phyloP scores from a whole-genome alignment of 257 asterid genomes.

The Solanum sejunctum region DNA sequence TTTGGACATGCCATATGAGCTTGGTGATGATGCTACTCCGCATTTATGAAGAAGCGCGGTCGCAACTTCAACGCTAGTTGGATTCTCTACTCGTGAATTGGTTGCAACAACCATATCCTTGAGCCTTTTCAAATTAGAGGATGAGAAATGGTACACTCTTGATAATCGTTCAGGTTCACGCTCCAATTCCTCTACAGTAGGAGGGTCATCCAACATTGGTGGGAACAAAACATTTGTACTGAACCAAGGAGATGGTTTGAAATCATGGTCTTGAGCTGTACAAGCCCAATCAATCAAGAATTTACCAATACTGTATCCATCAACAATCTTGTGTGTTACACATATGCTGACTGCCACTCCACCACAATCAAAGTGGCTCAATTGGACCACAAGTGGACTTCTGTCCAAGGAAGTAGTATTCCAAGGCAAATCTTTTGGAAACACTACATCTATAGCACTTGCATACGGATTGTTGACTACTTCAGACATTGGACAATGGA shows the following conservation, averaged over 20 bases:
- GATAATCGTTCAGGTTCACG: background rate
- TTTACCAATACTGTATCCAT: background rate
- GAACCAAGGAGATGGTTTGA: background rate
- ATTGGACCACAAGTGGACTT: background rate
- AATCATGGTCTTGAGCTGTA: background rate
- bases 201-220: background rate
- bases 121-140: background rate
- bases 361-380: background rate
- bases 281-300: background rate
- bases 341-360: background rate
- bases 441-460: background rate
- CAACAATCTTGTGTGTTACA: background rate
- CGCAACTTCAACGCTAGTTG: background rate
- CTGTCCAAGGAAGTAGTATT: background rate
- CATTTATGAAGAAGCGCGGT: background rate
- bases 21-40: background rate
- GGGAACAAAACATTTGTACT: background rate
- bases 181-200: background rate
- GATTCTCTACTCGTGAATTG: background rate
- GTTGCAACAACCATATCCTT: background rate
- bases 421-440: background rate
- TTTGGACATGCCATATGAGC: too few relatives aligned
- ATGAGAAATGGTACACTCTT: background rate
- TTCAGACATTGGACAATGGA: background rate
- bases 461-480: too few relatives aligned